Evolutionary conservation across 108 stramenopile species (phyloP).

Genomic region (Aurantiochytrium sp.): DNA sequence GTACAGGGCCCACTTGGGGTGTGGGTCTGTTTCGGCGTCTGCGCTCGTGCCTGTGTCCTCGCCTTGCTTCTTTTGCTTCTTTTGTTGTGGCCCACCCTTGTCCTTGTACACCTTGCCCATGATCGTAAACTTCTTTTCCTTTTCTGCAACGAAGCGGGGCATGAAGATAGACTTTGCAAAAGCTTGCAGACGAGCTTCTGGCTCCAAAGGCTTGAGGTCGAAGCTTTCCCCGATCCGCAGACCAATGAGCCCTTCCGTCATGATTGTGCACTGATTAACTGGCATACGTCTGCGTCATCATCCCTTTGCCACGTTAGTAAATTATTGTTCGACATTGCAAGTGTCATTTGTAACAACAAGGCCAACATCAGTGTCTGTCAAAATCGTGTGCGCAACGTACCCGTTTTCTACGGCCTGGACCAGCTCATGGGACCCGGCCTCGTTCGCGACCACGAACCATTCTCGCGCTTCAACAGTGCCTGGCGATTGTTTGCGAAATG

Average conservation of each 20-base stretch:
- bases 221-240: neutral
- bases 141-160: neutral
- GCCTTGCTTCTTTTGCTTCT: conserved; percentile 5
- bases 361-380: neutral
- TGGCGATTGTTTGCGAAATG: neutral
- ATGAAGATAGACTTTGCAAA: neutral
- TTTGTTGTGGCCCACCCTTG: neutral
- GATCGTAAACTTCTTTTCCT: neutral
- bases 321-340: neutral
- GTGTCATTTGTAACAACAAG: neutral
- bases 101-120: neutral
- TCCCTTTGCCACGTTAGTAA: neutral
- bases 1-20: neutral
- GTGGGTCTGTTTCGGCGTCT: neutral
- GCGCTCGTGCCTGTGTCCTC: neutral
- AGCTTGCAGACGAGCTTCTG: neutral
- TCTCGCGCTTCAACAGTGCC: neutral
- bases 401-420: neutral
- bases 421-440: neutral
- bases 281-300: neutral
- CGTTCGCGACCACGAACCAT: neutral
- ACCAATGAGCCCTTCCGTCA: neutral
- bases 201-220: neutral
- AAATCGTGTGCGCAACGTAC: neutral
- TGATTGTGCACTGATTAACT: neutral